A percentile compares a stretch with the other conserved stretches of the same genome.
Conservation (phyloP, 2,329 filamentous ascomycete genomes). For the Sphaerostilbella broomeana region DNA sequence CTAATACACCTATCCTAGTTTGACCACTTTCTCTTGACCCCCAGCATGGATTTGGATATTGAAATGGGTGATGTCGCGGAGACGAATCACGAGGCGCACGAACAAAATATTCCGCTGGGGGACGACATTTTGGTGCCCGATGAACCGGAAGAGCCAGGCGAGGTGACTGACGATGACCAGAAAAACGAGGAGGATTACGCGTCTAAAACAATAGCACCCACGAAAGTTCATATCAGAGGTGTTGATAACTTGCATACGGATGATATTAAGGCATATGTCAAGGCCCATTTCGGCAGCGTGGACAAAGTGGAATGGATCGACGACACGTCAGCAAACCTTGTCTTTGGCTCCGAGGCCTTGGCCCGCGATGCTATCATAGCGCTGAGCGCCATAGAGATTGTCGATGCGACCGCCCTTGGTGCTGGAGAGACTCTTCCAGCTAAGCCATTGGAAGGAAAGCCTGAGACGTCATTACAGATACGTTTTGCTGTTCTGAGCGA, state of each 20-base stretch:
- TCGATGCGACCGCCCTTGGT: conserved; percentile 50
- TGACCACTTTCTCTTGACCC: not conserved
- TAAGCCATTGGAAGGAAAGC: conserved; percentile 60
- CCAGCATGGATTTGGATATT: conserved; percentile 60
- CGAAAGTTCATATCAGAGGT: conserved; percentile 77
- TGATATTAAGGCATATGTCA: conserved; percentile 70
- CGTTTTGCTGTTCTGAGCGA: conserved; percentile 70
- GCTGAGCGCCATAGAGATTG: conserved; percentile 45
- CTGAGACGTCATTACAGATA: conserved; percentile 63
- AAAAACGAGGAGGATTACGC: conserved; percentile 17
- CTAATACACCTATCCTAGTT: not conserved
- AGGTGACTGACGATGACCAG: conserved; percentile 31
- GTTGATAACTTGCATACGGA: conserved; percentile 74
- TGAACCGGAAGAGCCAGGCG: conserved; percentile 33
- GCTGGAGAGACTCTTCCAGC: conserved; percentile 60
- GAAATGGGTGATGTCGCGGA: conserved; percentile 62
- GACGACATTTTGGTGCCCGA: conserved; percentile 35
- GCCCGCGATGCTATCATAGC: conserved; percentile 50
- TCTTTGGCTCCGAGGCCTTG: conserved; percentile 55
- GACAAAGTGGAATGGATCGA: conserved; percentile 87
- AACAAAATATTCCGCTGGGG: conserved; percentile 22
- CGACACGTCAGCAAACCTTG: conserved; percentile 80
- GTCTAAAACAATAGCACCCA: conserved; percentile 25
- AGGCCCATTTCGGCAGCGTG: conserved; percentile 56
- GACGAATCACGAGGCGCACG: conserved; percentile 19